Conservation (phyloP, 345 rosid species). For the Balakata baccata region DNA sequence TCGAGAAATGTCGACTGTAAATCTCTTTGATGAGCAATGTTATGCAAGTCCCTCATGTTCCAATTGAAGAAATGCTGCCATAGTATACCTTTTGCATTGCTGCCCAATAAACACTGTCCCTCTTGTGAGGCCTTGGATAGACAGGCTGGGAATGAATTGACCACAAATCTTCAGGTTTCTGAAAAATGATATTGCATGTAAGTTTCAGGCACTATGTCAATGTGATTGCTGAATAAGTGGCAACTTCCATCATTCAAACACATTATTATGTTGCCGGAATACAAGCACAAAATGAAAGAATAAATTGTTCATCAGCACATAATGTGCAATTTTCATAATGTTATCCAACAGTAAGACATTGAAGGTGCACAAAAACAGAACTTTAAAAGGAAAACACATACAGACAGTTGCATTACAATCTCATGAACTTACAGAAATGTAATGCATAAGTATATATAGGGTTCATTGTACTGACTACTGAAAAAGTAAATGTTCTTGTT, state of each 20-base stretch:
- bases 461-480: no score
- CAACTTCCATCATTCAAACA: constrained; percentile 1
- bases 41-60: neutral
- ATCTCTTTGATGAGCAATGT: neutral
- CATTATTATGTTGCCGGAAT: neutral
- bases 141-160: constrained; percentile 74
- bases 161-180: constrained; percentile 97
- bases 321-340: neutral
- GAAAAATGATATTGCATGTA: constrained; percentile 28
- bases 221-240: neutral
- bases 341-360: neutral
- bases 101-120: constrained; percentile 61
- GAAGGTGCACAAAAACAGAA: no score
- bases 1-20: no score
- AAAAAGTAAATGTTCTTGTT: no score
- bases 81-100: constrained; percentile 71
- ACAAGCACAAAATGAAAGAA: neutral
- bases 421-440: no score
- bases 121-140: constrained; percentile 80
- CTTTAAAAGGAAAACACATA: no score
- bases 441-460: no score
- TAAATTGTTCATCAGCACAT: neutral
- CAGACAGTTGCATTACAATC: no score
- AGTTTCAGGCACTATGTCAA: constrained; percentile 19
- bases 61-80: neutral